Evolutionary conservation across 345 rosid species (phyloP).

Genomic region (Psidium friedrichsthalianum): DNA sequence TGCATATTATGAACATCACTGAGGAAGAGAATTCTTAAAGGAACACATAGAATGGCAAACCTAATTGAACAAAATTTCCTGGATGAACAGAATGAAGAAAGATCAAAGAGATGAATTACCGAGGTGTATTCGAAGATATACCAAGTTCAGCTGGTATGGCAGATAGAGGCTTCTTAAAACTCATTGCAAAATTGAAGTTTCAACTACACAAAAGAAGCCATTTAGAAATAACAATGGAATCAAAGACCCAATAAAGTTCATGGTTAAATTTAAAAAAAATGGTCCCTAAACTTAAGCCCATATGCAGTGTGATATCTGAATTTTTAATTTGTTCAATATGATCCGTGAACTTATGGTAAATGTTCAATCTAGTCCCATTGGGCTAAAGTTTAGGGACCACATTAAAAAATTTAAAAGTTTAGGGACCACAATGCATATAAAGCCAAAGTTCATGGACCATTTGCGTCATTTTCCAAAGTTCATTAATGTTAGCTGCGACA

Average conservation of each 20-base stretch:
- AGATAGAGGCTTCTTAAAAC: conserved; percentile 49
- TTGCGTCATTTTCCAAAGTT: background rate
- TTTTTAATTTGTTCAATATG: too few species aligned
- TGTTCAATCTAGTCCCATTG: too few species aligned
- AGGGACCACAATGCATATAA: too few species aligned
- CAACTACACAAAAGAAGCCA: conserved; percentile 38
- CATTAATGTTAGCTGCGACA: background rate
- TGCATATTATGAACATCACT: background rate
- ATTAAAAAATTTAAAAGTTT: too few species aligned
- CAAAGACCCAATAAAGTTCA: conserved; percentile 3
- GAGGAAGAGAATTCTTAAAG: background rate
- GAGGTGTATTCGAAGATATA: conserved; percentile 26
- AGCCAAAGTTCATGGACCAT: too few species aligned
- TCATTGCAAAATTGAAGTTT: conserved; percentile 85
- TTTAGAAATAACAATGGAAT: conserved; percentile 1
- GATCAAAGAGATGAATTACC: conserved; percentile 21
- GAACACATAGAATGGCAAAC: background rate
- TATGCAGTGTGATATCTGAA: too few species aligned
- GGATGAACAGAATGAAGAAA: background rate
- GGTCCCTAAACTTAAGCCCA: too few species aligned
- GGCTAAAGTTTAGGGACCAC: too few species aligned
- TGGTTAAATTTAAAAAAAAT: background rate
- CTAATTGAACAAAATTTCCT: background rate
- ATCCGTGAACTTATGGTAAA: too few species aligned
- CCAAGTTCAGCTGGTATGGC: conserved; percentile 57